Conservation (phyloP, 2,329 filamentous ascomycete species). For the Trichoderma harzianum region DNA sequence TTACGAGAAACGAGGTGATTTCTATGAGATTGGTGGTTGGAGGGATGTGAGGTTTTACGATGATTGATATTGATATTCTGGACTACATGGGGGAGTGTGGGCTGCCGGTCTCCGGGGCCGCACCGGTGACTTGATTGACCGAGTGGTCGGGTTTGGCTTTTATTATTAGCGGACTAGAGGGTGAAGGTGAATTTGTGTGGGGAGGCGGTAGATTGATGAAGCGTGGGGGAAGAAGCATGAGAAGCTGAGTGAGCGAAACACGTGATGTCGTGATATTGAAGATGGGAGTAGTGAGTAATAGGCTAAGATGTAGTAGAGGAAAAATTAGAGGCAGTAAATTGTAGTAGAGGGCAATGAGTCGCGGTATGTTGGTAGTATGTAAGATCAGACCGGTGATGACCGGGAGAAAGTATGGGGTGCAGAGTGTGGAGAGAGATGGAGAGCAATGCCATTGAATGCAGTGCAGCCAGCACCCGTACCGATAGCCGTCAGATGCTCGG, state of each 20-base stretch:
- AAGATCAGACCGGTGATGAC: neutral
- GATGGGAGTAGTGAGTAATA: neutral
- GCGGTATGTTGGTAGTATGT: neutral
- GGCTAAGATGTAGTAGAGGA: neutral
- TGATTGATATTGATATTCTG: neutral
- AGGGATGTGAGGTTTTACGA: too few relatives aligned
- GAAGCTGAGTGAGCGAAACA: neutral
- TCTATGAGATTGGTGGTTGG: neutral
- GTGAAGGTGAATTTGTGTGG: neutral
- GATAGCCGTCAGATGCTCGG: neutral
- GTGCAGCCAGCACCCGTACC: neutral
- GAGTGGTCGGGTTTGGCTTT: neutral
- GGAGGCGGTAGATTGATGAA: neutral
- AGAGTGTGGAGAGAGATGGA: neutral
- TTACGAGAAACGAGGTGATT: neutral
- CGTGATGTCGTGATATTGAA: neutral
- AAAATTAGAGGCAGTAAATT: neutral
- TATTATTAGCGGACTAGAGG: neutral
- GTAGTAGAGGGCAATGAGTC: neutral
- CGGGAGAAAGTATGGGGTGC: neutral
- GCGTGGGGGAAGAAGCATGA: neutral
- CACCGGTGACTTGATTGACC: neutral
- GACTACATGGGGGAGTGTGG: neutral
- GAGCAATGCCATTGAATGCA: neutral
- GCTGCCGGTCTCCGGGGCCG: neutral